phyloP scores from a whole-genome alignment of 2,329 filamentous ascomycete genomes.

The Calonectria pteridis region DNA sequence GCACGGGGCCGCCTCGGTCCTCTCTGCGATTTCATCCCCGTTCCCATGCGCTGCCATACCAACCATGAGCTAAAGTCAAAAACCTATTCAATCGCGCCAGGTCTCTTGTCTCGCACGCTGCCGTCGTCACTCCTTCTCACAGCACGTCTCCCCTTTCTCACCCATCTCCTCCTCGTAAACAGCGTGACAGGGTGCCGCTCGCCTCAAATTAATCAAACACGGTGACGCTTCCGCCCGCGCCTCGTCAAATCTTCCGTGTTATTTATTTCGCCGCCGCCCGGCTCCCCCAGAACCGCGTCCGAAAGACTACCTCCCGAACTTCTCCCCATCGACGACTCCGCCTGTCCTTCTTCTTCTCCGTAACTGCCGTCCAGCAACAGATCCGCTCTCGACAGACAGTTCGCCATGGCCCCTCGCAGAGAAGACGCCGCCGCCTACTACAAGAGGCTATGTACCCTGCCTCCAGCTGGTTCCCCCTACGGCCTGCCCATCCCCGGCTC shows the following conservation, averaged over 20 bases:
- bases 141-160: not conserved
- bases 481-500: slow-evolving; percentile 82
- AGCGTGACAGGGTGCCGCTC: not conserved
- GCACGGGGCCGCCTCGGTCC: slow-evolving; percentile 45
- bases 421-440: slow-evolving; percentile 55
- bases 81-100: slow-evolving; percentile 10
- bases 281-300: not conserved
- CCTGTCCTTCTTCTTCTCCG: not conserved
- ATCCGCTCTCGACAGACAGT: slow-evolving; percentile 15
- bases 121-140: not conserved
- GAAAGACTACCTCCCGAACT: not conserved
- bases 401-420: slow-evolving; percentile 48
- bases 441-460: slow-evolving; percentile 69
- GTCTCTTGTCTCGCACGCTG: not conserved
- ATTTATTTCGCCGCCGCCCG: not conserved
- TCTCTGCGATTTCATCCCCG: slow-evolving; percentile 20
- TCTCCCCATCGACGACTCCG: slow-evolving; percentile 11
- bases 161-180: not conserved
- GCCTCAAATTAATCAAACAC: not conserved
- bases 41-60: slow-evolving; percentile 18
- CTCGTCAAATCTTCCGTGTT: not conserved
- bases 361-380: not conserved
- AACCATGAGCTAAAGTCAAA: slow-evolving; percentile 24
- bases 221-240: not conserved
- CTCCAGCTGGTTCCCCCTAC: slow-evolving; percentile 82